phyloP scores from a whole-genome alignment of 306 rosid species.

The Inga oerstediana region DNA sequence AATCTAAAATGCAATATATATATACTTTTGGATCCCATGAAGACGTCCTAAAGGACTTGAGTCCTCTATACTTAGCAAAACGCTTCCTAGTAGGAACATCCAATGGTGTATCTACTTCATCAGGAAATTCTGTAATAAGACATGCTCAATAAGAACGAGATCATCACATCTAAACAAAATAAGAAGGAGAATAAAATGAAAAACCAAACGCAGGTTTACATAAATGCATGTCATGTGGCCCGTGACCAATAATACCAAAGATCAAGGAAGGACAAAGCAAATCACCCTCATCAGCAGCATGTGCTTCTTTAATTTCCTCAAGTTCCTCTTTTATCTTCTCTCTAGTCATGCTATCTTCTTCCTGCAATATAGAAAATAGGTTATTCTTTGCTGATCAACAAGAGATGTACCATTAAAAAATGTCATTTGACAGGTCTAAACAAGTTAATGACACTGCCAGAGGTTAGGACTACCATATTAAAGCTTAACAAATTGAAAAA shows the following conservation, averaged over 20 bases:
- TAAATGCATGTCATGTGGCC: not conserved
- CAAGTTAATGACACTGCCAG: not conserved
- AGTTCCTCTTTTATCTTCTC: slow-evolving; percentile 84
- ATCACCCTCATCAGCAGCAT: slow-evolving; percentile 92
- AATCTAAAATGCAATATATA: slow-evolving; percentile 8
- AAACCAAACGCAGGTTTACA: not conserved
- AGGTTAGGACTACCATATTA: slow-evolving; percentile 12
- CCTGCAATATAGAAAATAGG: slow-evolving; percentile 56
- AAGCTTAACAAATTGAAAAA: not conserved
- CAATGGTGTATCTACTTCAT: slow-evolving; percentile 95
- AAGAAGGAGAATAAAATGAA: not conserved
- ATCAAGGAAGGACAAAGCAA: slow-evolving; percentile 13
- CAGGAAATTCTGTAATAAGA: slow-evolving; percentile 76
- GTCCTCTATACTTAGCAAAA: slow-evolving; percentile 92
- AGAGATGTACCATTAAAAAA: not conserved
- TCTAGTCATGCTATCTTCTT: slow-evolving; percentile 71
- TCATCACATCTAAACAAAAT: slow-evolving; percentile 10
- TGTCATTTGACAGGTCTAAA: not conserved
- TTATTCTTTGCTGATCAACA: not conserved
- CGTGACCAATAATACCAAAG: slow-evolving; percentile 1
- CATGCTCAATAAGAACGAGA: not conserved
- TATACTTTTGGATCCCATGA: slow-evolving; percentile 92
- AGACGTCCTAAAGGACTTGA: slow-evolving; percentile 94
- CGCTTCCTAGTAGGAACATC: slow-evolving; percentile 87
- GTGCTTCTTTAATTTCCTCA: slow-evolving; percentile 80